Percentiles rank a stretch among this genome's conserved stretches.
These are phyloP conservation scores for Hypoxylon sp. DNA, from an alignment of 2,329 filamentous ascomycete species.

Conservation along the genomic window DNA sequence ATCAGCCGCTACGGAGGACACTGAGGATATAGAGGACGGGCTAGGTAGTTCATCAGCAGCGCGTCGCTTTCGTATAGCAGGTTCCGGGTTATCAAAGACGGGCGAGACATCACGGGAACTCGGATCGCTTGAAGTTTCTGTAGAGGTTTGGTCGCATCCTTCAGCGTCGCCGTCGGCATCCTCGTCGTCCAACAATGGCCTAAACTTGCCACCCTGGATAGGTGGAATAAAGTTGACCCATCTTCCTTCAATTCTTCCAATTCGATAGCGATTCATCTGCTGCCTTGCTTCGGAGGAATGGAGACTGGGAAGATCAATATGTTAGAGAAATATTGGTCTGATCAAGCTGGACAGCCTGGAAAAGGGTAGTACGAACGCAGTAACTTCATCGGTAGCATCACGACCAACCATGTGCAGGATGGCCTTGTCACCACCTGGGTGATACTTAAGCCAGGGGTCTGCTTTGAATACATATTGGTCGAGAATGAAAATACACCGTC, in stretches of 20 bases:
- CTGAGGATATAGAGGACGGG: conserved; percentile 71
- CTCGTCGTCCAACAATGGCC: conserved; percentile 57
- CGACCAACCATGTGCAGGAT: conserved; percentile 94
- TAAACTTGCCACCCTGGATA: conserved; percentile 89
- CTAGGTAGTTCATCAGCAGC: conserved; percentile 44
- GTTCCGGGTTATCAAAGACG: conserved; percentile 62
- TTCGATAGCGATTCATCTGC: conserved; percentile 85
- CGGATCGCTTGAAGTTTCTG: conserved; percentile 62
- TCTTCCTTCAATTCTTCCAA: conserved; percentile 83
- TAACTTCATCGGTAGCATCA: conserved; percentile 95
- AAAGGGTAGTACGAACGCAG: conserved; percentile 74
- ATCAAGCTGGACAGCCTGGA: conserved; percentile 20
- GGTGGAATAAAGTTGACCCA: conserved; percentile 94
- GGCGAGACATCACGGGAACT: conserved; percentile 69
- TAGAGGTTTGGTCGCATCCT: conserved; percentile 45
- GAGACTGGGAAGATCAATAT: conserved; percentile 67
- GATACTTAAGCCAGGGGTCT: conserved; percentile 89
- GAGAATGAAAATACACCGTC: conserved; percentile 83
- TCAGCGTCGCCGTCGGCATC: conserved; percentile 56
- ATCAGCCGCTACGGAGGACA: conserved; percentile 65
- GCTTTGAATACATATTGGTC: conserved; percentile 87
- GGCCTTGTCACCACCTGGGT: conserved; percentile 91
- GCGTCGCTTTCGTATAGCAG: conserved; percentile 53
- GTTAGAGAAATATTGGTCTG: conserved; percentile 32
- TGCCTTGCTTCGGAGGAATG: conserved; percentile 84